These are phyloP conservation scores for Entamoeba nuttalli DNA, from an alignment of 208 protist genomes.

Conservation along the genomic window DNA sequence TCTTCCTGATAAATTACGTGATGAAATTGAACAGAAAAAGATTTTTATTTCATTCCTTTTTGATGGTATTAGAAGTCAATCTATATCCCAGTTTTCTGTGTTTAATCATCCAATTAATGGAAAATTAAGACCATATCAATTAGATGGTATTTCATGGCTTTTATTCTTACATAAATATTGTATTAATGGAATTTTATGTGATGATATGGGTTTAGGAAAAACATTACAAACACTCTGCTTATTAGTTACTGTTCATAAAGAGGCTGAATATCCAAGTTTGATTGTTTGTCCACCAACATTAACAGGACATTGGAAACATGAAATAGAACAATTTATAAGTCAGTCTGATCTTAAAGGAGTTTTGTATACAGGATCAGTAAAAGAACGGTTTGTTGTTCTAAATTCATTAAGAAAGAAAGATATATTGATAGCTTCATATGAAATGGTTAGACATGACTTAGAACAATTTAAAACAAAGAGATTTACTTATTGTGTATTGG, in stretches of 20 bases:
- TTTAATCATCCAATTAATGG: not conserved
- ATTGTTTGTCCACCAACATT: not conserved
- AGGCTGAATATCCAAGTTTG: not conserved
- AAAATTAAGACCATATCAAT: not conserved
- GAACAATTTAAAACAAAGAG: not conserved
- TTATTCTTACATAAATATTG: not conserved
- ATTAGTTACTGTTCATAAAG: not conserved
- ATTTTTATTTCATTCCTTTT: not conserved
- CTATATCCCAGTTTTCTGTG: not conserved
- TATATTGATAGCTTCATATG: not conserved
- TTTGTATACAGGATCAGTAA: not conserved
- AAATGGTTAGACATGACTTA: not conserved
- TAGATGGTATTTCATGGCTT: conserved; percentile 1
- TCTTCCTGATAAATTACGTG: not conserved
- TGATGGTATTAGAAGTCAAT: not conserved
- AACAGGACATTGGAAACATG: not conserved
- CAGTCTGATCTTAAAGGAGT: not conserved
- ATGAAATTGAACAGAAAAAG: not conserved
- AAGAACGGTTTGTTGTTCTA: not conserved
- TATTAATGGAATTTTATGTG: conserved; percentile 77
- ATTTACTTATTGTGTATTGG: conserved; percentile 57
- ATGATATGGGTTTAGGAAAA: conserved; percentile 89
- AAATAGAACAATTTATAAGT: not conserved
- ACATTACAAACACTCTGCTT: conserved; percentile 11
- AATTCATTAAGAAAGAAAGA: not conserved